Percentiles rank a stretch among this genome's conserved stretches.
Evolutionary conservation across 176 grass and related monocot species (phyloP).

Genomic region (Bolboschoenus planiculmis): DNA sequence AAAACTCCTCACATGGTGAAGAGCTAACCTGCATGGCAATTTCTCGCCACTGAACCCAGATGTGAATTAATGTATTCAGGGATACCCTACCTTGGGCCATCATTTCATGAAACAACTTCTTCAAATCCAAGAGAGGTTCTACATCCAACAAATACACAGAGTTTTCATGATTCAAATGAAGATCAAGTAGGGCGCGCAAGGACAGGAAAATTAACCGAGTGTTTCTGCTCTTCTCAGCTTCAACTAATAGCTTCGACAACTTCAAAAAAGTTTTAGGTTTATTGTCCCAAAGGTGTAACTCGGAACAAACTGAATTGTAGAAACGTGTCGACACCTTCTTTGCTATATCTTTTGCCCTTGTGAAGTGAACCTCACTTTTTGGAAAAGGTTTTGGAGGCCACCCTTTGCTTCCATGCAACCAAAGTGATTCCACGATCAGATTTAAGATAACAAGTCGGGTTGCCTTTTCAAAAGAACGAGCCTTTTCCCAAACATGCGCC

Average conservation of each 20-base stretch:
- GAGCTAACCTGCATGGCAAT: slow-evolving; percentile 24
- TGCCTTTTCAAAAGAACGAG: slow-evolving; percentile 40
- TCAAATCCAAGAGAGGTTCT: slow-evolving; percentile 20
- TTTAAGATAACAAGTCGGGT: slow-evolving; percentile 38
- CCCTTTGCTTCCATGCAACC: slow-evolving; percentile 41
- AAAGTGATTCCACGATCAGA: slow-evolving; percentile 44
- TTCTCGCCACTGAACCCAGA: slow-evolving; percentile 50
- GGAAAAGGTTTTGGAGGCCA: slow-evolving; percentile 55
- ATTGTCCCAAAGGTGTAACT: slow-evolving; percentile 43
- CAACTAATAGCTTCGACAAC: slow-evolving; percentile 30
- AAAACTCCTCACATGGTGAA: slow-evolving; percentile 39
- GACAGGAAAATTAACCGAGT: slow-evolving; percentile 37
- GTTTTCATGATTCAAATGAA: slow-evolving; percentile 28
- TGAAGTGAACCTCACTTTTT: slow-evolving; percentile 37
- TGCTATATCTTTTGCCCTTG: slow-evolving; percentile 43
- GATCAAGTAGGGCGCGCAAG: slow-evolving; percentile 47
- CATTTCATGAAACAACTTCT: slow-evolving; percentile 13
- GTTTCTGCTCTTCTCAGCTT: slow-evolving; percentile 27
- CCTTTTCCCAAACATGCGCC: slow-evolving; percentile 53
- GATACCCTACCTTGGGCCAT: slow-evolving; percentile 29
- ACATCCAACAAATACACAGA: slow-evolving; percentile 26
- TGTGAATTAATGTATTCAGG: slow-evolving; percentile 32
- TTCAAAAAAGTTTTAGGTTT: slow-evolving; percentile 22
- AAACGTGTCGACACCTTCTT: slow-evolving; percentile 29
- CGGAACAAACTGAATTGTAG: slow-evolving; percentile 36